Conservation (phyloP, 176 grass and related monocot species). For the Thinopyrum elongatum region DNA sequence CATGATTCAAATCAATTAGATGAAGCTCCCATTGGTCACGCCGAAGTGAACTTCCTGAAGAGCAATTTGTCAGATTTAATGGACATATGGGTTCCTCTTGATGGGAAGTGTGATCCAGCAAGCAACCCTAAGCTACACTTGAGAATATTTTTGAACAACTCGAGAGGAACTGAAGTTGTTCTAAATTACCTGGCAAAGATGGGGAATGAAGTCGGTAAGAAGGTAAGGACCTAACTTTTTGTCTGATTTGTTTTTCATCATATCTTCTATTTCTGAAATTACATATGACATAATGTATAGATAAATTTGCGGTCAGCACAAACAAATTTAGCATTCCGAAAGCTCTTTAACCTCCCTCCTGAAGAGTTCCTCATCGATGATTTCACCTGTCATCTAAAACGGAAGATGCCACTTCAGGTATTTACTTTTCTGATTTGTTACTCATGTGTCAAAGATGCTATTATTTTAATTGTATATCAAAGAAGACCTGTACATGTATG, state of each 20-base stretch:
- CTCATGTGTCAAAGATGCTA: background rate
- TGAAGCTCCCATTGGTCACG: constrained; percentile 58
- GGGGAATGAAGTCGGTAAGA: constrained; percentile 91
- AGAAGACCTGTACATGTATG: background rate
- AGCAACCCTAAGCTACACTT: constrained; percentile 79
- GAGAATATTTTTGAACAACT: constrained; percentile 87
- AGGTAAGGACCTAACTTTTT: constrained; percentile 44
- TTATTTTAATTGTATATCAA: background rate
- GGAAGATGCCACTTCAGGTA: constrained; percentile 92
- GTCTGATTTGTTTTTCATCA: background rate
- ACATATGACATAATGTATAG: constrained; percentile 34
- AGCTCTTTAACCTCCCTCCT: constrained; percentile 78
- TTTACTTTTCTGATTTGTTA: constrained; percentile 4
- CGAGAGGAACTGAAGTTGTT: constrained; percentile 82
- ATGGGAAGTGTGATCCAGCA: constrained; percentile 74
- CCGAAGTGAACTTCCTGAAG: constrained; percentile 89
- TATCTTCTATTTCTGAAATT: constrained; percentile 1
- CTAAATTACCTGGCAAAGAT: constrained; percentile 82
- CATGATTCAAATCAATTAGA: constrained; percentile 77
- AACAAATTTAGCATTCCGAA: constrained; percentile 88
- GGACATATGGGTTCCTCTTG: constrained; percentile 84
- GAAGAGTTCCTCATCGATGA: constrained; percentile 99
- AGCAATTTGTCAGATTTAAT: constrained; percentile 76
- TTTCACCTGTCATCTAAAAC: constrained; percentile 98
- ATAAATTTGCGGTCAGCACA: constrained; percentile 85